phyloP scores from a whole-genome alignment of 805 yeast species.

The Myxozyma geophila region DNA sequence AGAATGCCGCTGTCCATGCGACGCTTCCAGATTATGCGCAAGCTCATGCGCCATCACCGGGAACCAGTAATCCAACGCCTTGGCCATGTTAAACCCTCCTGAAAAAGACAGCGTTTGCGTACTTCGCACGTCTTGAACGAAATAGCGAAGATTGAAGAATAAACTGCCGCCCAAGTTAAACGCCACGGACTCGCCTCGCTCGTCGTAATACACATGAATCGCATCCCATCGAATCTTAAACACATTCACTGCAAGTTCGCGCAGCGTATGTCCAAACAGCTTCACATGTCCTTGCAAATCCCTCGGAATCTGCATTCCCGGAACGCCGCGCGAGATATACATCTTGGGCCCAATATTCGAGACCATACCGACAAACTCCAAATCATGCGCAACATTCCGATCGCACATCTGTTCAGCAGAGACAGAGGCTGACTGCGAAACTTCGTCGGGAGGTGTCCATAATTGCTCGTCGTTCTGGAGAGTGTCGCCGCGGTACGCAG shows the following conservation, averaged over 20 bases:
- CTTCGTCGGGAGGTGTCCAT: slow-evolving; percentile 24
- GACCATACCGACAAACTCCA: slow-evolving; percentile 20
- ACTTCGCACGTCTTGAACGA: slow-evolving; percentile 26
- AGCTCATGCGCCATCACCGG: slow-evolving; percentile 49
- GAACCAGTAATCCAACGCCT: slow-evolving; percentile 46
- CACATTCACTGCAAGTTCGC: slow-evolving; percentile 30
- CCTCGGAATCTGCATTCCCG: slow-evolving; percentile 16
- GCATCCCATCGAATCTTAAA: slow-evolving; percentile 39
- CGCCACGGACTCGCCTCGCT: slow-evolving; percentile 43
- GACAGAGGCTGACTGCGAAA: slow-evolving; percentile 19
- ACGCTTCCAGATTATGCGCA: slow-evolving; percentile 47
- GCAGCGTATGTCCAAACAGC: slow-evolving; percentile 24
- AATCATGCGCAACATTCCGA: slow-evolving; percentile 30
- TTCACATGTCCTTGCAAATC: slow-evolving; percentile 20
- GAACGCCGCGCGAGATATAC: slow-evolving; percentile 19
- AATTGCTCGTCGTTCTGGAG: slow-evolving; percentile 15
- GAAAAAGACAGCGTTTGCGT: slow-evolving; percentile 12
- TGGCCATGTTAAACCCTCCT: slow-evolving; percentile 22
- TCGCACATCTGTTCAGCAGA: slow-evolving; percentile 33
- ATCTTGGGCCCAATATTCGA: slow-evolving; percentile 25
- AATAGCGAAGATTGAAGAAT: slow-evolving; percentile 47
- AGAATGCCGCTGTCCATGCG: slow-evolving; percentile 48
- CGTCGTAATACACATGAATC: slow-evolving; percentile 43
- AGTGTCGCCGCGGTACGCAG: slow-evolving; percentile 19
- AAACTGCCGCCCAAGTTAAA: slow-evolving; percentile 47